These are phyloP conservation scores for Populus tremula DNA, from an alignment of 345 rosid genomes.

Conservation along the genomic window DNA sequence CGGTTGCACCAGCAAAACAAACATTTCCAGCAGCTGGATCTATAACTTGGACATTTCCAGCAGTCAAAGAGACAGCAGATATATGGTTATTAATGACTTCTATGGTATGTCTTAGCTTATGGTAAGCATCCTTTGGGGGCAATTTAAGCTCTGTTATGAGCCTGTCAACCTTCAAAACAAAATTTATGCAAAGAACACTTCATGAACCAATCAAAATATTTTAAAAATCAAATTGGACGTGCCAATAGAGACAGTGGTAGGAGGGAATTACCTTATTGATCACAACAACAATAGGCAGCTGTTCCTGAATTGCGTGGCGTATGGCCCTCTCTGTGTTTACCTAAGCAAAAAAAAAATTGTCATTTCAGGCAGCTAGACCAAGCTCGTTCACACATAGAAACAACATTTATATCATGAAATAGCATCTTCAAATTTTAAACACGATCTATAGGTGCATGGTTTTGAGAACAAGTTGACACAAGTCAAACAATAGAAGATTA, in stretches of 20 bases:
- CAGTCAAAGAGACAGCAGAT: constrained; percentile 79
- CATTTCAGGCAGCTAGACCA: constrained; percentile 8
- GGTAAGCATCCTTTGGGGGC: constrained; percentile 98
- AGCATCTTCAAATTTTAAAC: neutral
- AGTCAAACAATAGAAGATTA: neutral
- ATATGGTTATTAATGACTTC: constrained; percentile 93
- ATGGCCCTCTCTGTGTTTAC: constrained; percentile 98
- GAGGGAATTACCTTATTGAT: constrained; percentile 64
- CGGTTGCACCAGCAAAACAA: constrained; percentile 90
- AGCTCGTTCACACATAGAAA: neutral
- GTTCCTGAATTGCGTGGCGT: constrained; percentile 94
- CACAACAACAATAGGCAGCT: constrained; percentile 88
- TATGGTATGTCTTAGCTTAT: constrained; percentile 88
- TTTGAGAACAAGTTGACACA: neutral
- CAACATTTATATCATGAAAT: neutral
- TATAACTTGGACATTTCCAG: constrained; percentile 76
- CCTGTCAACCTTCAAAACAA: constrained; percentile 72
- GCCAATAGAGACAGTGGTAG: constrained; percentile 6
- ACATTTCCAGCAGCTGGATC: constrained; percentile 94
- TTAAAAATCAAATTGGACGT: neutral
- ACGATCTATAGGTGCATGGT: neutral
- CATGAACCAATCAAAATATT: constrained; percentile 7
- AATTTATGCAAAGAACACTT: constrained; percentile 5
- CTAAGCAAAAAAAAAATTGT: constrained; percentile 33
- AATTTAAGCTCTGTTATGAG: constrained; percentile 91